Evolutionary conservation across 139 green algal genomes (phyloP), one percentile per base, ranked within the genome.

Genomic region (Micromonas commoda): DNA sequence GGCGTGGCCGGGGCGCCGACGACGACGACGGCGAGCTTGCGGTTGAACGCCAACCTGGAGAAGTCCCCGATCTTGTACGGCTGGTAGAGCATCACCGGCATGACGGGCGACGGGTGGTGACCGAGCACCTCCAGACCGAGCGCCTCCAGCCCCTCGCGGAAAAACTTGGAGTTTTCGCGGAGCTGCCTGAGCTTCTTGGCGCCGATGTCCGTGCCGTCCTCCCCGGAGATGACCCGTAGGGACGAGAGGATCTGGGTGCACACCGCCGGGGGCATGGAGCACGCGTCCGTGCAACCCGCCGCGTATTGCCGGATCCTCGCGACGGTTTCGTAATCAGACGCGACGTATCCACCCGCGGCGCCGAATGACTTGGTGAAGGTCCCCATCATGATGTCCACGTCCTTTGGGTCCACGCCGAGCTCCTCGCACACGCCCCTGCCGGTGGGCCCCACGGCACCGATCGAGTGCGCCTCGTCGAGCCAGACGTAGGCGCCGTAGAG

Each of bases 351-450:
- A 31, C 96, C 96, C 51, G 88, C 95, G 23, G 90, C 94, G 13
- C 96, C 96, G 85, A 98, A 99, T 5, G 90, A 96, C 86, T 99
- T 99, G 37, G 96, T 98, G 86, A 98, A 99, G 2, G 96, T 99
- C 79, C 96, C 95, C 96, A 99, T 99, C 86, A 99, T 95, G 74
- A 99, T 87, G 83, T 98, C 96, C 19, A 99, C 82, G 76, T 96
- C 91, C 0, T 60, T 63, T 1, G 92, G 82, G 84, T 95, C 84
- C 54, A 99, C 94, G 9, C 96, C 94, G 24, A 83, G 82, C 31
- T 96, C 85, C 86, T 99, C 96, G 70, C 88, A 96, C 13, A 91
- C 85, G 64, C 94, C 95, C 3, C 87, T 77, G 9, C 93, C 93
- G 13, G 83, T 87, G 3, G 72, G 60, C 13, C 96, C 96, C 76